Percentiles rank a stretch among this genome's conserved stretches.
phyloP scores from a whole-genome alignment of 2,329 filamentous ascomycete species.

The Zopfia rhizophila region DNA sequence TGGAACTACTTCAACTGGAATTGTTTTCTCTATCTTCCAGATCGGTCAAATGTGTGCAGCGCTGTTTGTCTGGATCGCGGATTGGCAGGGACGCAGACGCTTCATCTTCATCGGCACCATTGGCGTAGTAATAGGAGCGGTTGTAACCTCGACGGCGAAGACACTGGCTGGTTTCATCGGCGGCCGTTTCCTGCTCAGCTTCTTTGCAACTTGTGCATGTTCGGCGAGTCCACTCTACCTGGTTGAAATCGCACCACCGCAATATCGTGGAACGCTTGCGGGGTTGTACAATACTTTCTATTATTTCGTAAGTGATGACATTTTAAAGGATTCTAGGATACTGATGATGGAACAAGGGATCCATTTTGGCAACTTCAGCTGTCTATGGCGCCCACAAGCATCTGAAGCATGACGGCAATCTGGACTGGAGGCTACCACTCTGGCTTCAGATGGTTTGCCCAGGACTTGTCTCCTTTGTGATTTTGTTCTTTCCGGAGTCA shows the following conservation, averaged over 20 bases:
- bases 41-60: constrained; percentile 58
- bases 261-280: constrained; percentile 39
- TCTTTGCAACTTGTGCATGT: constrained; percentile 47
- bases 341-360: constrained; percentile 28
- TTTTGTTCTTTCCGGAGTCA: constrained; percentile 33
- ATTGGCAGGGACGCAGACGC: constrained; percentile 57
- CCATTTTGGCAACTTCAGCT: constrained; percentile 33
- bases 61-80: constrained; percentile 57
- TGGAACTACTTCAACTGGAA: constrained; percentile 55
- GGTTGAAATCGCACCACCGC: constrained; percentile 40
- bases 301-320: constrained; percentile 33
- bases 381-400: constrained; percentile 36
- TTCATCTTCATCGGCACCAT: constrained; percentile 55
- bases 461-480: constrained; percentile 25
- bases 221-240: constrained; percentile 33
- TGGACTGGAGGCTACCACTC: constrained; percentile 35
- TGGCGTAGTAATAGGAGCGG: constrained; percentile 36
- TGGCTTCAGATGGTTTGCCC: constrained; percentile 38
- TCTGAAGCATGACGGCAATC: constrained; percentile 23
- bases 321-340: constrained; percentile 27
- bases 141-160: constrained; percentile 33
- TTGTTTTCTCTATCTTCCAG: constrained; percentile 56
- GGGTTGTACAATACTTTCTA: constrained; percentile 46
- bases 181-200: constrained; percentile 35
- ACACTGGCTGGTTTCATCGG: constrained; percentile 35